phyloP scores from a whole-genome alignment of 768 basidiomycete genomes.

The Lactarius sp. region DNA sequence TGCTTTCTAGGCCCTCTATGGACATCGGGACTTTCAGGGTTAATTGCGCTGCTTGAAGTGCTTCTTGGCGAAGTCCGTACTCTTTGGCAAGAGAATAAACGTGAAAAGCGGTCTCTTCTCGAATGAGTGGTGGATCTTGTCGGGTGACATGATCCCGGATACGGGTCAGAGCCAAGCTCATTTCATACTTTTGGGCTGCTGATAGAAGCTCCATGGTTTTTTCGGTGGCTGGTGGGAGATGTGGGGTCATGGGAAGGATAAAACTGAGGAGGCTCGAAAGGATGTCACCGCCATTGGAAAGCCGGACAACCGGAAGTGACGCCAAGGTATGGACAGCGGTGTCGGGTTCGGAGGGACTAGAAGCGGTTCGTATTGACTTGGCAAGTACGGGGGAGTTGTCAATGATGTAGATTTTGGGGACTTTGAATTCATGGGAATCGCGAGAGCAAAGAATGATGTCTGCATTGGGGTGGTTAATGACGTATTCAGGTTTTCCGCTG shows the following conservation, averaged over 20 bases:
- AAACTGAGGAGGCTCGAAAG: slow-evolving; percentile 18
- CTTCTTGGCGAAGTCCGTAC: slow-evolving; percentile 11
- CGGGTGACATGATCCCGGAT: slow-evolving; percentile 2
- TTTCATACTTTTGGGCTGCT: slow-evolving; percentile 10
- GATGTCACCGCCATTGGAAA: slow-evolving; percentile 7
- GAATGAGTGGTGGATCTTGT: slow-evolving; percentile 11
- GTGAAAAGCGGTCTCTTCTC: slow-evolving; percentile 3
- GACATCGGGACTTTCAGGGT: slow-evolving; percentile 3
- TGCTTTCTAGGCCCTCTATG: slow-evolving; percentile 2
- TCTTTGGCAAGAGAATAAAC: slow-evolving; percentile 5
- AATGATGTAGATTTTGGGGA: slow-evolving; percentile 9
- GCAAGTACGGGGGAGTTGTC: slow-evolving; percentile 28
- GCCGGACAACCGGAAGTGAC: not conserved
- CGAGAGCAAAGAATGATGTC: slow-evolving; percentile 8
- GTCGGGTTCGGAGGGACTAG: not conserved
- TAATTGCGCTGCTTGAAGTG: not conserved
- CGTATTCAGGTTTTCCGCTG: not conserved
- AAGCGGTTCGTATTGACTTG: not conserved
- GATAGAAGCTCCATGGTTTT: slow-evolving; percentile 7
- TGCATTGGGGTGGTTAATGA: slow-evolving; percentile 3
- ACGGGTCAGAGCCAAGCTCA: not conserved
- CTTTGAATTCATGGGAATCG: slow-evolving; percentile 11
- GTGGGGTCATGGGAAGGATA: not conserved
- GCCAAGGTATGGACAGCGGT: not conserved
- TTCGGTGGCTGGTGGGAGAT: slow-evolving; percentile 8